These are phyloP conservation scores for Septoria linicola DNA, from an alignment of 2,329 filamentous ascomycete species.

Conservation along the genomic window DNA sequence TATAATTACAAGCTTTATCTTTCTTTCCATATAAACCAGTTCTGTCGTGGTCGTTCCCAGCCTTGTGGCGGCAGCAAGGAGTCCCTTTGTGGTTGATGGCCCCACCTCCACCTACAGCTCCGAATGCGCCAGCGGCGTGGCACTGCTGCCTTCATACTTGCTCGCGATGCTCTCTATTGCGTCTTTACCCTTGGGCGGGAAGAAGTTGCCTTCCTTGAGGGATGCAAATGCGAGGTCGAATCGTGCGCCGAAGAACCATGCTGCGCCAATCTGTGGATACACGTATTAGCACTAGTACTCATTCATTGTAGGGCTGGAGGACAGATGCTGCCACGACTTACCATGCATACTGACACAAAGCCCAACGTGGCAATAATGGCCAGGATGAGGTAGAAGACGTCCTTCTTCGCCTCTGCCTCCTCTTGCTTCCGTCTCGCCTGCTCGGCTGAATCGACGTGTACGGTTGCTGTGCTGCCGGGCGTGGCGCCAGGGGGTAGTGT, in stretches of 20 bases:
- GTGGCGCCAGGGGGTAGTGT: slow-evolving; percentile 34
- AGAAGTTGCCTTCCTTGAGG: slow-evolving; percentile 48
- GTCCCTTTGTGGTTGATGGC: too few relatives aligned
- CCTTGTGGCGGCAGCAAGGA: too few relatives aligned
- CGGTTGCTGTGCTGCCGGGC: slow-evolving; percentile 41
- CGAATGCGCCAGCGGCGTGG: too few relatives aligned
- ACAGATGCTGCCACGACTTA: too few relatives aligned
- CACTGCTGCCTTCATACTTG: slow-evolving; percentile 24
- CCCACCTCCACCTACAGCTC: slow-evolving; percentile 32
- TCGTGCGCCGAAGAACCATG: slow-evolving; percentile 76
- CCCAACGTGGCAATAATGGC: slow-evolving; percentile 68
- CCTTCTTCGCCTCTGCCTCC: slow-evolving; percentile 53
- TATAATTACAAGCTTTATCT: too few relatives aligned
- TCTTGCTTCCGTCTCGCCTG: slow-evolving; percentile 55
- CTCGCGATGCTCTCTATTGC: slow-evolving; percentile 19
- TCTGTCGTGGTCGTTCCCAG: too few relatives aligned
- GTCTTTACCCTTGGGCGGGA: slow-evolving; percentile 22
- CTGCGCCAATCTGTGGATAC: slow-evolving; percentile 65
- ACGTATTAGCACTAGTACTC: slow-evolving; percentile 10
- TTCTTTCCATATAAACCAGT: too few relatives aligned
- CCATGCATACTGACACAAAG: slow-evolving; percentile 75
- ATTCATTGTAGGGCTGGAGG: neutral
- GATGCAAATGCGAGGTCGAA: slow-evolving; percentile 70
- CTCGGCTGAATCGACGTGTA: slow-evolving; percentile 52
- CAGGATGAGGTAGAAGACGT: slow-evolving; percentile 62